Conservation (phyloP, 73 alveolate genomes). For the Uronychia binucleata region DNA sequence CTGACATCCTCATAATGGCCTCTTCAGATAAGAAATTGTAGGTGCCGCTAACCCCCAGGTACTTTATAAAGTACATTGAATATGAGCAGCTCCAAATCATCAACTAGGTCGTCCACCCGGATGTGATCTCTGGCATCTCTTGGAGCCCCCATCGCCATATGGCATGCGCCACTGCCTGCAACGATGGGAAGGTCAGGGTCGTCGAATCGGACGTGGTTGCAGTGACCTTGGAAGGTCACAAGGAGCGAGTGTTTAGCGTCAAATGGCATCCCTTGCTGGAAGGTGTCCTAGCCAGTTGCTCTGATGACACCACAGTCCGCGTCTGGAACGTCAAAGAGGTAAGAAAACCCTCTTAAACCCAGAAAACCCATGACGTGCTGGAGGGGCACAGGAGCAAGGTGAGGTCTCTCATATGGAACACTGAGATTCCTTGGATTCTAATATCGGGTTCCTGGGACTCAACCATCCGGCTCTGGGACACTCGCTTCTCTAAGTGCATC, state of each 20-base stretch:
- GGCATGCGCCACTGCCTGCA: conserved; percentile 29
- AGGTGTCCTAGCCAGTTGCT: conserved; percentile 51
- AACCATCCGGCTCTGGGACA: conserved; percentile 72
- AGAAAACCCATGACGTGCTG: too few species aligned
- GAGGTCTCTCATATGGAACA: conserved; percentile 77
- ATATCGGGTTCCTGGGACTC: conserved; percentile 83
- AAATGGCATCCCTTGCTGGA: conserved; percentile 53
- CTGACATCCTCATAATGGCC: conserved; percentile 8
- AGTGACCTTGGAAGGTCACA: conserved; percentile 3
- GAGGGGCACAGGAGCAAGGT: conserved; percentile 75
- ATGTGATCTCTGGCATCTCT: conserved; percentile 25
- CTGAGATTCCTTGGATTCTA: conserved; percentile 75
- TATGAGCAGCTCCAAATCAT: background rate
- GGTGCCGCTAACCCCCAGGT: background rate
- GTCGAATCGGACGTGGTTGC: conserved; percentile 2
- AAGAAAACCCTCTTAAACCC: too few species aligned
- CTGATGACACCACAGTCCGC: conserved; percentile 92
- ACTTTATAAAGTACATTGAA: background rate
- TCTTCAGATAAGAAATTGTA: conserved; percentile 34
- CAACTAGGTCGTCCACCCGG: conserved; percentile 4
- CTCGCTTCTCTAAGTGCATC: conserved; percentile 67
- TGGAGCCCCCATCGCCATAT: conserved; percentile 30
- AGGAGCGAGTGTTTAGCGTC: conserved; percentile 26
- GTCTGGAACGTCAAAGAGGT: conserved; percentile 86
- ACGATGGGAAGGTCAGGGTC: conserved; percentile 15